These are phyloP conservation scores for Penicillium cosmopolitanum DNA, from an alignment of 495 filamentous ascomycete genomes.

Conservation along the genomic window DNA sequence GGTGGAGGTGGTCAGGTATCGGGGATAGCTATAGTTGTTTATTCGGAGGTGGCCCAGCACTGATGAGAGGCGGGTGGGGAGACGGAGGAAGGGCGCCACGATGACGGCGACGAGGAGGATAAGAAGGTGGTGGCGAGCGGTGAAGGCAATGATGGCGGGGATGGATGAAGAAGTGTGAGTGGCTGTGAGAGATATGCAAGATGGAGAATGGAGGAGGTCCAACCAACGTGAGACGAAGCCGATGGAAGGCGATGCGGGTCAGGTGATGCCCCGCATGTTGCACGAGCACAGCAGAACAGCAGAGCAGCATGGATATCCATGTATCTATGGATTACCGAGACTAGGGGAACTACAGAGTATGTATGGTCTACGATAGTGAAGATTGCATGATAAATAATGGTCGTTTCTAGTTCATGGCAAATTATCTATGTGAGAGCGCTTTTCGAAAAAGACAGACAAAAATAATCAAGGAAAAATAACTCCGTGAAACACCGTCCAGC, in stretches of 20 bases:
- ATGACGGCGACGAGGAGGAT: constrained; percentile 70
- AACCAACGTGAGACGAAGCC: constrained; percentile 7
- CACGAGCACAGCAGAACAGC: neutral
- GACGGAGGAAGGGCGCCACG: constrained; percentile 73
- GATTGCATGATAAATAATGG: constrained; percentile 14
- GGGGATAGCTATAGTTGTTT: constrained; percentile 13
- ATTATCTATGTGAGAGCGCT: constrained; percentile 35
- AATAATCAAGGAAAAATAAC: constrained; percentile 23
- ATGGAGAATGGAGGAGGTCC: constrained; percentile 4
- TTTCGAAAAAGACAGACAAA: constrained; percentile 23
- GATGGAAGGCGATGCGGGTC: constrained; percentile 10
- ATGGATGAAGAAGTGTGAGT: constrained; percentile 4
- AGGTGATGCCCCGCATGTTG: constrained; percentile 11
- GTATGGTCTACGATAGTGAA: neutral
- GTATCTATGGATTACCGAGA: too few species aligned
- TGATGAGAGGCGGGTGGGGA: constrained; percentile 58
- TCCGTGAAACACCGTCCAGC: constrained; percentile 26
- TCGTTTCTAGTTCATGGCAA: constrained; percentile 37
- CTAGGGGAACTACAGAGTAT: too few species aligned
- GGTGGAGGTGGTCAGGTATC: constrained; percentile 61
- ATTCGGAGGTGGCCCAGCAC: constrained; percentile 63
- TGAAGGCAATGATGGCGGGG: constrained; percentile 29
- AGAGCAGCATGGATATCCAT: neutral
- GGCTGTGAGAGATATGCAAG: constrained; percentile 4
- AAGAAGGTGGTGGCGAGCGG: constrained; percentile 52